A percentile compares a stretch with the other conserved stretches of the same genome.
phyloP scores from a whole-genome alignment of 2,329 filamentous ascomycete species.

The Trichoderma citrinoviride region DNA sequence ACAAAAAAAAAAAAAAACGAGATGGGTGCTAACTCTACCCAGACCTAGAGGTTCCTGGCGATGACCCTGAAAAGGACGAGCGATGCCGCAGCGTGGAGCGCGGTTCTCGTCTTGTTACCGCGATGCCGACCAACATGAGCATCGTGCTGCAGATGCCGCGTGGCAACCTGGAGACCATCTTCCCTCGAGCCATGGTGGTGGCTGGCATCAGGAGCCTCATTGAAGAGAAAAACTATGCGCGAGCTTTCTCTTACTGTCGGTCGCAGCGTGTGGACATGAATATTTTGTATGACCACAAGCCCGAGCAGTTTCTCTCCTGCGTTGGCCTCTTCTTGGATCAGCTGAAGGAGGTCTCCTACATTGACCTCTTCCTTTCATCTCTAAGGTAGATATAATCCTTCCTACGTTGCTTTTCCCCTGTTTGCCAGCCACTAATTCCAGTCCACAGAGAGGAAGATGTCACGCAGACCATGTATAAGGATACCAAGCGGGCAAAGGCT shows the following conservation, averaged over 20 bases:
- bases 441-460: conserved; percentile 79
- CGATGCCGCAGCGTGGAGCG: conserved; percentile 89
- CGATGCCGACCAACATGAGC: conserved; percentile 82
- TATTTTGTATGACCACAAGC: conserved; percentile 90
- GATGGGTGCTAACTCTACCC: conserved; percentile 26
- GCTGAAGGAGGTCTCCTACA: conserved; percentile 73
- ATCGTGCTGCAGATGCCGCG: conserved; percentile 92
- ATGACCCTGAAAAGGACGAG: conserved; percentile 90
- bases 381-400: conserved; percentile 56
- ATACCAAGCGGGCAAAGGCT: conserved; percentile 59
- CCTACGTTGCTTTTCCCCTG: neutral
- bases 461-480: conserved; percentile 86
- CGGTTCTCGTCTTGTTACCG: conserved; percentile 80
- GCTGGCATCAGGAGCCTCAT: conserved; percentile 83
- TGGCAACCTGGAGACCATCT: conserved; percentile 94
- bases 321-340: conserved; percentile 79
- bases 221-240: conserved; percentile 74
- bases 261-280: conserved; percentile 98
- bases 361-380: conserved; percentile 89
- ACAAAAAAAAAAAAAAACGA: neutral
- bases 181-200: conserved; percentile 85
- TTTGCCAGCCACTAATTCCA: conserved; percentile 30
- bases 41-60: conserved; percentile 79
- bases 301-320: conserved; percentile 76
- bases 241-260: conserved; percentile 83